A percentile compares a stretch with the other conserved stretches of the same genome.
Evolutionary conservation across 352 stramenopile genomes (phyloP).

Genomic region (Phytophthora pinifolia): DNA sequence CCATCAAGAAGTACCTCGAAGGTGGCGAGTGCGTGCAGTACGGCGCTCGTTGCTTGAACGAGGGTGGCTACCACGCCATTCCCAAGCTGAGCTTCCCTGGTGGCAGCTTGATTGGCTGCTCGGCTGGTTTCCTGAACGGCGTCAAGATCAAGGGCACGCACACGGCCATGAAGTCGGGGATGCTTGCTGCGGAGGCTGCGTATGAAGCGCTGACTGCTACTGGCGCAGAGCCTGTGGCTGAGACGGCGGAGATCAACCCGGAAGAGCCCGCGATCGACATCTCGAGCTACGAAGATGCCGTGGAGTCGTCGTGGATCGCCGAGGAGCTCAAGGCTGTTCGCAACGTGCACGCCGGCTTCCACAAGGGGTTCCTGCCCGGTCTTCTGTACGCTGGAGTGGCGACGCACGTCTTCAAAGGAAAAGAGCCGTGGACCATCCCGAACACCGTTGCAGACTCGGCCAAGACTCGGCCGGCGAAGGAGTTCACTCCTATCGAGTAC

Average conservation of each 20-base stretch:
- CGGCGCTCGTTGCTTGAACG: conserved; percentile 93
- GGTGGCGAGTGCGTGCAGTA: conserved; percentile 98
- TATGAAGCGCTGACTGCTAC: conserved; percentile 86
- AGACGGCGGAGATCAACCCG: conserved; percentile 71
- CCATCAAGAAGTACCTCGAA: conserved; percentile 92
- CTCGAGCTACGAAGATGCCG: conserved; percentile 83
- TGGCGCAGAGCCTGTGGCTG: conserved; percentile 59
- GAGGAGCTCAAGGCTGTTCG: conserved; percentile 97
- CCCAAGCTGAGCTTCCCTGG: conserved; percentile 99
- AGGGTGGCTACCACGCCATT: conserved; percentile 97
- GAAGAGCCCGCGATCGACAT: conserved; percentile 66
- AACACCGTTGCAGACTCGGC: conserved; percentile 88
- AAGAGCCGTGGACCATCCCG: conserved; percentile 96
- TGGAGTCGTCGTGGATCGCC: conserved; percentile 95
- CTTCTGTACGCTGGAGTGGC: conserved; percentile 94
- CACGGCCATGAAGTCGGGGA: conserved; percentile 98
- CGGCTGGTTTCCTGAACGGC: conserved; percentile 97
- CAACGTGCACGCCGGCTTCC: conserved; percentile 97
- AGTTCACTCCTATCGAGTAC: conserved; percentile 95
- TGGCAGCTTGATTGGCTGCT: conserved; percentile 95
- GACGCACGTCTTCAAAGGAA: conserved; percentile 93
- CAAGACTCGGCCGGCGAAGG: conserved; percentile 90
- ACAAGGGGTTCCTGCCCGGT: conserved; percentile 93
- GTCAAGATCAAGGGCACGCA: conserved; percentile 99
- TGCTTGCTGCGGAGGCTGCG: conserved; percentile 95